Conservation (phyloP, 139 green algal genomes). For the Mesostigma viride region DNA sequence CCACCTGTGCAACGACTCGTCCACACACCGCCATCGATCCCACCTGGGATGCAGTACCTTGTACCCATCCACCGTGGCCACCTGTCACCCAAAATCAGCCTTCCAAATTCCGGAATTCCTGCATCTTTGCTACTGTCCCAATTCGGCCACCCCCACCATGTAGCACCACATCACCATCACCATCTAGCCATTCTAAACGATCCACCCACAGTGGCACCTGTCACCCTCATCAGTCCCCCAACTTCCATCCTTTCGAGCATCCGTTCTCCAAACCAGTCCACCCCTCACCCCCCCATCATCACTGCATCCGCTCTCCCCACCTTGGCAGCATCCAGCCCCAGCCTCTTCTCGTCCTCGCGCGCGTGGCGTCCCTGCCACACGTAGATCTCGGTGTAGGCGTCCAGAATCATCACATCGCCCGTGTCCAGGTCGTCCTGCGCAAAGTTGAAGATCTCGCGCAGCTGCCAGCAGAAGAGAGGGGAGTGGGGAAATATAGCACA, state of each 20-base stretch:
- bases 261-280: neutral
- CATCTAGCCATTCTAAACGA: neutral
- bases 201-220: neutral
- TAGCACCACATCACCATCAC: neutral
- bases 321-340: conserved; percentile 22
- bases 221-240: neutral
- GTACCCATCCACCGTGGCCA: no score
- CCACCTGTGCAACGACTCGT: neutral
- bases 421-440: conserved; percentile 25
- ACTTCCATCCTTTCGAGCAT: neutral
- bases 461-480: conserved; percentile 12
- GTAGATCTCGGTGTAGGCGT: conserved; percentile 28
- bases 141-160: no score
- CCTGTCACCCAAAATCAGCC: no score
- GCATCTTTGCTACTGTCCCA: no score
- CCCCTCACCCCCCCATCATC: neutral
- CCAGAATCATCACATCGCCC: conserved; percentile 37
- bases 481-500: no score
- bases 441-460: conserved; percentile 29
- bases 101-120: no score
- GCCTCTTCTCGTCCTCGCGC: conserved; percentile 24
- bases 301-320: neutral
- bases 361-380: conserved; percentile 27
- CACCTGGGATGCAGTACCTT: no score
- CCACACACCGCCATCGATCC: conserved; percentile 5